These are phyloP conservation scores for Ascocoryne sarcoides DNA, from an alignment of 2,329 filamentous ascomycete genomes.

Conservation along the genomic window DNA sequence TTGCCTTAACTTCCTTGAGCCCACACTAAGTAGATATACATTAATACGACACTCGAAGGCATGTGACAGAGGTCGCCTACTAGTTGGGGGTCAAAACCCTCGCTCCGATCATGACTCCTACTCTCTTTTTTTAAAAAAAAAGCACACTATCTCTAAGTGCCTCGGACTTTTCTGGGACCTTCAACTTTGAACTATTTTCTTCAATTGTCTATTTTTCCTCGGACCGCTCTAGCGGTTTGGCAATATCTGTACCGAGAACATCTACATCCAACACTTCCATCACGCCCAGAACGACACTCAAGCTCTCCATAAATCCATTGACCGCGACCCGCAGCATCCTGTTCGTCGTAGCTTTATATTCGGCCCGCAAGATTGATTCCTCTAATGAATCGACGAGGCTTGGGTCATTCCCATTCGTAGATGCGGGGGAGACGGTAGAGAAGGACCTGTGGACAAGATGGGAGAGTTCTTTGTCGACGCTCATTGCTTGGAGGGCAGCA, in stretches of 20 bases:
- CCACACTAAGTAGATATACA: no score
- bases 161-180: no score
- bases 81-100: no score
- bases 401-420: not conserved
- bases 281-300: constrained; percentile 75
- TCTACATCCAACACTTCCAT: constrained; percentile 89
- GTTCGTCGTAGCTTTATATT: constrained; percentile 85
- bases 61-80: no score
- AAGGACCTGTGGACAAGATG: constrained; percentile 70
- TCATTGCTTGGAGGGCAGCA: constrained; percentile 64
- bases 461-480: constrained; percentile 85
- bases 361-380: constrained; percentile 55
- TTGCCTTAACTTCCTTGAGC: no score
- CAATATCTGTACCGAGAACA: constrained; percentile 46
- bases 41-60: no score
- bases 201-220: no score
- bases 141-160: no score
- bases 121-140: no score
- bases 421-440: constrained; percentile 37
- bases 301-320: constrained; percentile 90
- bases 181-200: no score
- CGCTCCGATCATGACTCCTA: constrained; percentile 11
- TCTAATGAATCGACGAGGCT: constrained; percentile 18
- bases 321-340: constrained; percentile 94
- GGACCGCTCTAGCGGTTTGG: no score